A percentile compares a stretch with the other conserved stretches of the same genome.
Conservation (phyloP, 1,139 yeast genomes). For the Torulaspora globosa region DNA sequence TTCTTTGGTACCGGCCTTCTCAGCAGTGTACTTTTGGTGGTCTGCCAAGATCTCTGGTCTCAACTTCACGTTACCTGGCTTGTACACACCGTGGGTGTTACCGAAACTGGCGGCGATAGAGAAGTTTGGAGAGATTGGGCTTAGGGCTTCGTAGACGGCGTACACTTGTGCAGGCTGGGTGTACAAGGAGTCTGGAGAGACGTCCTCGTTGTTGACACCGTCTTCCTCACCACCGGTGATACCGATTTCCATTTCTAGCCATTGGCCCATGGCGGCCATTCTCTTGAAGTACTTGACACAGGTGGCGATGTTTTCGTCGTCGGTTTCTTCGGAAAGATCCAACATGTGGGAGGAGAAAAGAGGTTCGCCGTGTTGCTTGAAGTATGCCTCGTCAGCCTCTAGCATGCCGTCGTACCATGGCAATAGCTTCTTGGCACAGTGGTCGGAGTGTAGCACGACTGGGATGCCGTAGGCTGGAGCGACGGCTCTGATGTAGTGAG, state of each 20-base stretch:
- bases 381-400: slow-evolving; percentile 92
- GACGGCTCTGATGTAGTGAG: slow-evolving; percentile 92
- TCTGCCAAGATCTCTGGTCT: slow-evolving; percentile 92
- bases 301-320: slow-evolving; percentile 90
- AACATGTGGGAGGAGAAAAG: slow-evolving; percentile 98
- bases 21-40: slow-evolving; percentile 82
- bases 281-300: slow-evolving; percentile 94
- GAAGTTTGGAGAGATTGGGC: slow-evolving; percentile 94
- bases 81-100: slow-evolving; percentile 99
- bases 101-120: slow-evolving; percentile 99
- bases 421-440: slow-evolving; percentile 96
- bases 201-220: slow-evolving; percentile 98
- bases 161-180: slow-evolving; percentile 94
- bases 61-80: slow-evolving; percentile 96
- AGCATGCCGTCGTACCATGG: slow-evolving; percentile 99
- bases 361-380: slow-evolving; percentile 82
- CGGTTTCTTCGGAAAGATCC: slow-evolving; percentile 94
- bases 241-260: slow-evolving; percentile 99
- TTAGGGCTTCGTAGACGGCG: slow-evolving; percentile 82
- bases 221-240: slow-evolving; percentile 99
- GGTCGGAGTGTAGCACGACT: slow-evolving; percentile 96
- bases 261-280: slow-evolving; percentile 91
- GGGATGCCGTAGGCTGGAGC: slow-evolving; percentile 97
- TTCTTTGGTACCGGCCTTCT: slow-evolving; percentile 54
- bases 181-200: slow-evolving; percentile 80